Conservation (phyloP, 805 yeast species). For the Pichia cephalocereana region DNA sequence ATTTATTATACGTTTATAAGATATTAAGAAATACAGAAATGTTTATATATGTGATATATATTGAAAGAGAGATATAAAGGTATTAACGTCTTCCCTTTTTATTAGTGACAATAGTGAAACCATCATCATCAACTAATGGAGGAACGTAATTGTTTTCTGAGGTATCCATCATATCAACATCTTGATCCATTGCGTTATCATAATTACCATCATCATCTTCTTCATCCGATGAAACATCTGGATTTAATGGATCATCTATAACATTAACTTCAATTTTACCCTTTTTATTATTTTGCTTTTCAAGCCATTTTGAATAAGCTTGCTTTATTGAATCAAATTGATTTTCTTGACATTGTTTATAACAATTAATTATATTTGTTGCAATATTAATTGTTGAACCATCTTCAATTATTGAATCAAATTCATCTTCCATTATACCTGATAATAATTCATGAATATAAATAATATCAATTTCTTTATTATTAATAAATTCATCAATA, state of each 20-base stretch:
- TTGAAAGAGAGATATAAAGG: too few relatives aligned
- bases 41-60: too few relatives aligned
- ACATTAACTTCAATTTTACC: slow-evolving; percentile 34
- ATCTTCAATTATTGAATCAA: slow-evolving; percentile 81
- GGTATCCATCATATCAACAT: slow-evolving; percentile 26
- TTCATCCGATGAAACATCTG: slow-evolving; percentile 41
- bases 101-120: slow-evolving; percentile 73
- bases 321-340: slow-evolving; percentile 49
- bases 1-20: too few relatives aligned
- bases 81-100: slow-evolving; percentile 41
- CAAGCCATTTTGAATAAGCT: slow-evolving; percentile 50
- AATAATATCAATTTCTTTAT: slow-evolving; percentile 60
- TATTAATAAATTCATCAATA: slow-evolving; percentile 62
- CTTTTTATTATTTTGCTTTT: slow-evolving; percentile 35
- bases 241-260: slow-evolving; percentile 54
- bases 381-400: slow-evolving; percentile 77
- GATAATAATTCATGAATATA: slow-evolving; percentile 77
- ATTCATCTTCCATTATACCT: slow-evolving; percentile 92
- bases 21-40: too few relatives aligned
- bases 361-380: slow-evolving; percentile 51
- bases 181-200: slow-evolving; percentile 16
- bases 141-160: slow-evolving; percentile 26
- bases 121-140: slow-evolving; percentile 82
- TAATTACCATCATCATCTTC: slow-evolving; percentile 36
- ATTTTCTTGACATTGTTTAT: slow-evolving; percentile 49